Conservation (phyloP, 148 eudicot genomes). For the Amaranthus hypochondriacus region DNA sequence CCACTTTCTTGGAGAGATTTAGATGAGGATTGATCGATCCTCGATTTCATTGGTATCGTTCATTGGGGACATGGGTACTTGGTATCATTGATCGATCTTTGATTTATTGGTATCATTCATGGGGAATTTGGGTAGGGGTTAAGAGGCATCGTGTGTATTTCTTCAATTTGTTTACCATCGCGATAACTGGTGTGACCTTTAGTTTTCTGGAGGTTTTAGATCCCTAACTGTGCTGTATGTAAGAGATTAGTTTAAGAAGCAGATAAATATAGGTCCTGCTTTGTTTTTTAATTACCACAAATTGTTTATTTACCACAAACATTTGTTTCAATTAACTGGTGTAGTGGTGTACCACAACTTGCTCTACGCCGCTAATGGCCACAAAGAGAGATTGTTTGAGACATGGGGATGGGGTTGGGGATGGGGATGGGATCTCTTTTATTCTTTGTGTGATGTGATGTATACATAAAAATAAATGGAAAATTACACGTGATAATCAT, state of each 20-base stretch:
- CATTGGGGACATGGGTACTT: too few species aligned
- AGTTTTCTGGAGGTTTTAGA: neutral
- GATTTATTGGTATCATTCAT: neutral
- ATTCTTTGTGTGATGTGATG: too few species aligned
- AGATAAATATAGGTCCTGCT: neutral
- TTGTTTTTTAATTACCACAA: neutral
- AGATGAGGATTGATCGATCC: conserved; percentile 23
- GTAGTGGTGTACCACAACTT: too few species aligned
- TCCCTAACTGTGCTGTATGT: conserved; percentile 23
- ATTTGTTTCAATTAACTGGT: too few species aligned
- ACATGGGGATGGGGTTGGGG: too few species aligned
- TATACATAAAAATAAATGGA: too few species aligned
- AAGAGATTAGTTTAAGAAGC: conserved; percentile 10
- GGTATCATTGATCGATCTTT: conserved; percentile 15
- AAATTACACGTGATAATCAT: too few species aligned
- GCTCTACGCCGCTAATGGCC: too few species aligned
- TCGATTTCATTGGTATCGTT: neutral
- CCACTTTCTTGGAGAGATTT: neutral
- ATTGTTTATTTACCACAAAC: neutral
- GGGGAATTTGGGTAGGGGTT: neutral
- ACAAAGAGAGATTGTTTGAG: too few species aligned
- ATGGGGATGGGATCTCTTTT: too few species aligned
- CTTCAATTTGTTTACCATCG: neutral
- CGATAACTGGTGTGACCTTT: conserved; percentile 1
- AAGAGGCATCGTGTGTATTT: neutral